Evolutionary conservation across 345 rosid species (phyloP).

Genomic region (Eucalyptus regnans): DNA sequence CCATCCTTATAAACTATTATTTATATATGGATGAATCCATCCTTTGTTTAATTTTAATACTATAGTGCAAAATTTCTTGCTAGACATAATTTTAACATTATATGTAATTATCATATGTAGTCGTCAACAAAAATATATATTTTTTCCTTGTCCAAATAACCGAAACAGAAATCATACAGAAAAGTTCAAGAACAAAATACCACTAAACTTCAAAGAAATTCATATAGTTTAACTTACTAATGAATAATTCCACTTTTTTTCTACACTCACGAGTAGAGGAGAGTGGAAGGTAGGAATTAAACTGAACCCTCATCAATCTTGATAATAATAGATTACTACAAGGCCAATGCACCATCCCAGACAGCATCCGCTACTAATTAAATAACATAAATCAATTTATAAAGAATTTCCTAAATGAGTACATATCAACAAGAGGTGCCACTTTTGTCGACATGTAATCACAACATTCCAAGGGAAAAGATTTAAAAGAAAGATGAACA

Average conservation of each 20-base stretch:
- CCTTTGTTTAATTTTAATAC: neutral
- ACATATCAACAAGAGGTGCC: neutral
- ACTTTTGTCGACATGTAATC: neutral
- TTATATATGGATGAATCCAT: neutral
- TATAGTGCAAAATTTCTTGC: neutral
- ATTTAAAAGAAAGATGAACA: neutral
- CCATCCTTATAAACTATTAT: neutral
- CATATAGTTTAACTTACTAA: neutral
- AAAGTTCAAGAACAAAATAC: neutral
- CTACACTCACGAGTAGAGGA: neutral
- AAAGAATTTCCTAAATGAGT: neutral
- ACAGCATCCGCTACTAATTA: neutral
- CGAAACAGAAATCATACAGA: neutral
- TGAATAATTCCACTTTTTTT: neutral
- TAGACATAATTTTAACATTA: neutral
- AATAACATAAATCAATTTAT: neutral
- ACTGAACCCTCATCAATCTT: too few relatives aligned
- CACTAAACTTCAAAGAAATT: neutral
- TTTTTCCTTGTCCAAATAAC: neutral
- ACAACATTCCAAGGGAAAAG: neutral
- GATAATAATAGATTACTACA: too few relatives aligned
- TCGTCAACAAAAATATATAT: rapidly evolving
- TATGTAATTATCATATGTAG: neutral
- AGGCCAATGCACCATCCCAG: neutral
- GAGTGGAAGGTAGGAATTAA: neutral